Base-by-base conservation (phyloP, 2,329 filamentous ascomycete species). In the Clonostachys sp. region DNA sequence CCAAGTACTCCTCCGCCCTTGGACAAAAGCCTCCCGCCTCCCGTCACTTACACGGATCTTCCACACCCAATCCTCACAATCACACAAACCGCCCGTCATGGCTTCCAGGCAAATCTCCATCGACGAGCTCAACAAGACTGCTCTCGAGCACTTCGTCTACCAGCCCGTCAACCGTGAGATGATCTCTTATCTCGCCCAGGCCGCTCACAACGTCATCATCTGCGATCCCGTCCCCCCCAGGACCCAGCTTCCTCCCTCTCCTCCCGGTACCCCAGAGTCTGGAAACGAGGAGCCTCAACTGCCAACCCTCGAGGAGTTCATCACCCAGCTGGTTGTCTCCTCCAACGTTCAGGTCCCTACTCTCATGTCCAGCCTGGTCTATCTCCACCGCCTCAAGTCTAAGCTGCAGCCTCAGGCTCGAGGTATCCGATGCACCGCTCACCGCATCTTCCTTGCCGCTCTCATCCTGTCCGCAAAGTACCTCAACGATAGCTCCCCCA, bases 341-440 rank as follows among this genome's bases (percentile, higher is more conserved):
- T 97, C 92, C 55, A 95, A 96, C 66, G 94, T 97, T 33, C 92
- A 97, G 75, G 91, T 96, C 46, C 89, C 94, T 12, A 99, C 94
- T 8, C 80, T 99, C 56, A 97, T 99, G 94, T 92, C 90, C 35
- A 91, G 91, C 8, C 80, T 99, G 39, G 91, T 97, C 65, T 99
- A 96, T 77, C 85, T 99, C 48, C 83, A 81, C 61, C 83, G 91
- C 51, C 81, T 99, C 61, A 88, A 86, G 71, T 80, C 86, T 45
- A 86, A 89, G 57, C 83, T 99, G 30, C 92, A 95, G 56, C 89
- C 92, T 50, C 91, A 96, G 63, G 92, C 94, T 58, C 96, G 96
- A 73, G 94, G 94, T 54, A 89, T 97, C 72, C 86, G 88, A 59
- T 97, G 94, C 77, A 97, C 94, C 20, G 90, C 92, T 42, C 94